These are phyloP conservation scores for Chlorella sp. DNA, from an alignment of 139 green algal species.

Conservation along the genomic window DNA sequence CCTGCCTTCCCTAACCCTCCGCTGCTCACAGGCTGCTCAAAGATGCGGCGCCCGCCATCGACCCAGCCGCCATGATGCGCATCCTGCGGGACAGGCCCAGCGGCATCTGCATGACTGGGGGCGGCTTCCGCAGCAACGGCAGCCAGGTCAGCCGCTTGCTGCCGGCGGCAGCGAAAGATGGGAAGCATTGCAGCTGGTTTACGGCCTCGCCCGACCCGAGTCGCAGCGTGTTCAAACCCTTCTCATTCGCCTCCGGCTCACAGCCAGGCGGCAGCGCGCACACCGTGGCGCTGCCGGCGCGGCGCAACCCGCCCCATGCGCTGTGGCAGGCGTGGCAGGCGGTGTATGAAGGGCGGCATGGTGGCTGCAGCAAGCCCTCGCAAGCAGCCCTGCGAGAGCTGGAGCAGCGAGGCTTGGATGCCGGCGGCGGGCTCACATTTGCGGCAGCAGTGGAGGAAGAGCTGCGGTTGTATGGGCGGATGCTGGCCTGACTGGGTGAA, in stretches of 20 bases:
- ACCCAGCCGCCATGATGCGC: slow-evolving; percentile 27
- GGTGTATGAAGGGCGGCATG: slow-evolving; percentile 9
- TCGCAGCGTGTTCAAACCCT: slow-evolving; percentile 36
- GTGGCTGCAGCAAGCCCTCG: not conserved
- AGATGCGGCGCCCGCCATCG: not conserved
- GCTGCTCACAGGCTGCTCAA: slow-evolving; percentile 20
- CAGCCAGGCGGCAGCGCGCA: not conserved
- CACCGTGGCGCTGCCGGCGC: not conserved
- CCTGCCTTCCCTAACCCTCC: not conserved
- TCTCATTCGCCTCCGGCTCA: not conserved
- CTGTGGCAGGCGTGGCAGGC: slow-evolving; percentile 32
- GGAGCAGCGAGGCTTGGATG: slow-evolving; percentile 5
- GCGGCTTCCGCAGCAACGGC: slow-evolving; percentile 39
- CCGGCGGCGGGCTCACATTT: not conserved
- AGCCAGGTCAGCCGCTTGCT: slow-evolving; percentile 5
- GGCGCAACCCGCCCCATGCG: slow-evolving; percentile 16
- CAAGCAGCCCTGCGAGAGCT: not conserved
- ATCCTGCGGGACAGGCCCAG: slow-evolving; percentile 30
- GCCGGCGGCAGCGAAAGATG: not conserved
- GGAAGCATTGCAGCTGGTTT: slow-evolving; percentile 40
- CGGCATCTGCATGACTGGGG: slow-evolving; percentile 40
- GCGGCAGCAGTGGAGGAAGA: slow-evolving; percentile 9
- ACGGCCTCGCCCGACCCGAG: slow-evolving; percentile 35
- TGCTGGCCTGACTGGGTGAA: too few species aligned
- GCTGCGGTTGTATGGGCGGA: slow-evolving; percentile 22